Evolutionary conservation across 2,329 filamentous ascomycete species (phyloP).

Genomic region (Aureobasidium leucospermi): DNA sequence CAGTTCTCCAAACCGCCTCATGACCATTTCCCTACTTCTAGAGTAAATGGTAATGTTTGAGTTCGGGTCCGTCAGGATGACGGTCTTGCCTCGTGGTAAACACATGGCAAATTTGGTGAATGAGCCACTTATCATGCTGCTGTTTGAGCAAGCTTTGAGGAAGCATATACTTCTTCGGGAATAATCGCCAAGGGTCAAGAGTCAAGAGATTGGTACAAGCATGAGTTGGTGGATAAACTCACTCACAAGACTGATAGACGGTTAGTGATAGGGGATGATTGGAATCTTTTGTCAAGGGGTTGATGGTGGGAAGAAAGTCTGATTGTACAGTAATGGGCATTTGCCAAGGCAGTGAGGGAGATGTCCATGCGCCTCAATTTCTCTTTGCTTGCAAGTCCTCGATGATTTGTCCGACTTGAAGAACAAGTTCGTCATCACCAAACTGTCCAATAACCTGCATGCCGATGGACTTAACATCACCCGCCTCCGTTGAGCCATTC

Average conservation of each 20-base stretch:
- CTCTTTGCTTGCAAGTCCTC: conserved; percentile 20
- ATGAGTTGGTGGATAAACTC: background rate
- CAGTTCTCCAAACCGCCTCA: too few relatives aligned
- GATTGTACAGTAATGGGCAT: background rate
- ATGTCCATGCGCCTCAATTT: background rate
- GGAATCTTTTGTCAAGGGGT: background rate
- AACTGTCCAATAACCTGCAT: conserved; percentile 77
- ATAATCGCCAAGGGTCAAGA: background rate
- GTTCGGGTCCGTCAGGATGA: background rate
- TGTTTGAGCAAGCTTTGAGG: background rate
- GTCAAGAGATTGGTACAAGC: background rate
- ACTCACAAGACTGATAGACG: background rate
- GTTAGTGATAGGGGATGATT: background rate
- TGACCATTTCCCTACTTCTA: too few relatives aligned
- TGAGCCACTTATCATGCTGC: background rate
- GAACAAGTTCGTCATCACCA: conserved; percentile 61
- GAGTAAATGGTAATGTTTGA: background rate
- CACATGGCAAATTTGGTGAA: background rate
- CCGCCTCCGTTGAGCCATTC: conserved; percentile 18
- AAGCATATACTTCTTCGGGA: background rate
- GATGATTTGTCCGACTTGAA: conserved; percentile 49
- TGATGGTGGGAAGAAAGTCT: background rate
- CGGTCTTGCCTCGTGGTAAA: background rate
- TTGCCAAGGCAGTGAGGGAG: background rate
- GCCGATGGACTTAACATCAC: conserved; percentile 44